Conservation (phyloP, 768 basidiomycete genomes). For the Amanita inopinata region DNA sequence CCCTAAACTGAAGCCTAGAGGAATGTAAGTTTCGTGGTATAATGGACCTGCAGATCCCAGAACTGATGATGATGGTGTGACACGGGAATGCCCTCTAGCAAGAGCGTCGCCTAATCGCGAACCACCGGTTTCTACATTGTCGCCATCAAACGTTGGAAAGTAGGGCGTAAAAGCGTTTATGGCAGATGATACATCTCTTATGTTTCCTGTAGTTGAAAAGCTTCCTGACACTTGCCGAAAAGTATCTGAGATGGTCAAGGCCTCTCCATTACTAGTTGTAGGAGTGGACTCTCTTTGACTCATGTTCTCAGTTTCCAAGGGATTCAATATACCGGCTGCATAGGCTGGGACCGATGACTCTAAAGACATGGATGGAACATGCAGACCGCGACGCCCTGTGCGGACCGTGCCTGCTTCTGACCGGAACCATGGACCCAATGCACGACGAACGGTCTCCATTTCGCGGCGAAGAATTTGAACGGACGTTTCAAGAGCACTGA, state of each 20-base stretch:
- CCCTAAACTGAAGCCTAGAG: background rate
- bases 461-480: conserved; percentile 46
- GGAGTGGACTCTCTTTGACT: background rate
- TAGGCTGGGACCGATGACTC: no score
- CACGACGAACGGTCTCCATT: conserved; percentile 41
- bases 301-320: no score
- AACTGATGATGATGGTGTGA: conserved; percentile 10
- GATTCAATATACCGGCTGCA: no score
- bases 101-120: conserved; percentile 6
- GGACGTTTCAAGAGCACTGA: conserved; percentile 49
- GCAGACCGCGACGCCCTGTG: background rate
- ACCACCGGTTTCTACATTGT: conserved; percentile 9
- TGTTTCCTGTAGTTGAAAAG: background rate
- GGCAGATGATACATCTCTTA: background rate
- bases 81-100: background rate
- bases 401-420: background rate
- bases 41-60: conserved; percentile 3
- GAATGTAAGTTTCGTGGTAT: background rate
- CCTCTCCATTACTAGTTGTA: background rate
- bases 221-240: no score
- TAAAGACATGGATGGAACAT: no score
- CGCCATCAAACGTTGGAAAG: conserved; percentile 10
- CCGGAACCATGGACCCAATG: conserved; percentile 44
- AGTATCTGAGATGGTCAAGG: conserved; percentile 5
- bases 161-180: conserved; percentile 13